Evolutionary conservation across 768 basidiomycete genomes (phyloP).

Genomic region (Mycena filopes): DNA sequence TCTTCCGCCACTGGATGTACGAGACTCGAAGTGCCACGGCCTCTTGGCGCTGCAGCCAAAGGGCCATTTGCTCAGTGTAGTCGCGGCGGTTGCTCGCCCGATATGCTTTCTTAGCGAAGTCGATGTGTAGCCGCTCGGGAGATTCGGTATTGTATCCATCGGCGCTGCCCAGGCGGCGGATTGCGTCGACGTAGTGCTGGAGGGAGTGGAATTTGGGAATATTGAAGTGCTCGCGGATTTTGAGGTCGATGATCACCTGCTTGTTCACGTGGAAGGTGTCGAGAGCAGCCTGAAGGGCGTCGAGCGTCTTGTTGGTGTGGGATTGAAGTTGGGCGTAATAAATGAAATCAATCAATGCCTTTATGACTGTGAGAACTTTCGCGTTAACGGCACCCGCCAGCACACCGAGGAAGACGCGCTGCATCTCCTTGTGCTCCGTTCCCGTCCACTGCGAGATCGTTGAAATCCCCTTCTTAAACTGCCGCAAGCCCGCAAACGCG

Average conservation of each 20-base stretch:
- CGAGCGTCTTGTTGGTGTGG: background rate
- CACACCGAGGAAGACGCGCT: background rate
- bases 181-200: background rate
- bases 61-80: slow-evolving; percentile 25
- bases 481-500: background rate
- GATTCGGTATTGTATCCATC: slow-evolving; percentile 1
- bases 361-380: background rate
- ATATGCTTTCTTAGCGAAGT: slow-evolving; percentile 12
- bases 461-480: background rate
- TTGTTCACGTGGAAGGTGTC: background rate
- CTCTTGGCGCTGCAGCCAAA: slow-evolving; percentile 28
- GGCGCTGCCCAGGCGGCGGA: background rate
- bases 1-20: background rate
- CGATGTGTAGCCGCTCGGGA: slow-evolving; percentile 1
- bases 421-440: background rate
- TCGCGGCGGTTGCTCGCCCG: slow-evolving; percentile 23
- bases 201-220: slow-evolving; percentile 2
- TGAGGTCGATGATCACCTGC: background rate
- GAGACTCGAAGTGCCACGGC: background rate
- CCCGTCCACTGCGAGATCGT: background rate
- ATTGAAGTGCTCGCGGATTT: slow-evolving; percentile 1
- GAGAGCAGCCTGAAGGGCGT: background rate
- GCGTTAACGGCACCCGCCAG: background rate
- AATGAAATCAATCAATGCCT: background rate
- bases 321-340: slow-evolving; percentile 7